phyloP scores from a whole-genome alignment of 768 basidiomycete genomes.

The Suillus americanus region DNA sequence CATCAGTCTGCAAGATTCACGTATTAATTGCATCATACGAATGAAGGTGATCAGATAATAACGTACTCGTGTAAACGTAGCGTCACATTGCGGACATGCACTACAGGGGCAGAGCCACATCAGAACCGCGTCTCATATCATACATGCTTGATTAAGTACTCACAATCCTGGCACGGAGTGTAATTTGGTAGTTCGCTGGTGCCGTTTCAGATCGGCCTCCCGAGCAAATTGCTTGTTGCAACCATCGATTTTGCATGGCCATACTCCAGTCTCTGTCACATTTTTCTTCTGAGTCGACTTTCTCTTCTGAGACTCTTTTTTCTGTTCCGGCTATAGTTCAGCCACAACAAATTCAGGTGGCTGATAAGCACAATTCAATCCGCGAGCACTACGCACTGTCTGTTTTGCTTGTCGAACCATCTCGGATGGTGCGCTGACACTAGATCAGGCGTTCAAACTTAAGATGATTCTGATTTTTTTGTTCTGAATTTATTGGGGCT shows the following conservation, averaged over 20 bases:
- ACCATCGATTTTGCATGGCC: constrained; percentile 81
- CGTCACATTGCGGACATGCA: constrained; percentile 77
- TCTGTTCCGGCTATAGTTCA: constrained; percentile 37
- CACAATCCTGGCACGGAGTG: constrained; percentile 78
- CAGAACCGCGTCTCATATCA: constrained; percentile 14
- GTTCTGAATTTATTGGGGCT: constrained; percentile 16
- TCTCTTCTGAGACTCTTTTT: constrained; percentile 42
- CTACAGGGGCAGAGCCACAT: constrained; percentile 34
- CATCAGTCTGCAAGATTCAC: constrained; percentile 58
- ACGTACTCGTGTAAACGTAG: constrained; percentile 76
- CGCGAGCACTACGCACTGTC: constrained; percentile 30
- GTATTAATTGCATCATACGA: constrained; percentile 13
- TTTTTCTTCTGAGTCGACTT: constrained; percentile 46
- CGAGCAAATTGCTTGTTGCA: constrained; percentile 82
- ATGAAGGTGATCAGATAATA: constrained; percentile 12
- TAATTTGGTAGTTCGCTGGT: constrained; percentile 76
- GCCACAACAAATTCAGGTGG: constrained; percentile 17
- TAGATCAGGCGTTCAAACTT: constrained; percentile 4
- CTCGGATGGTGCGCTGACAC: constrained; percentile 14
- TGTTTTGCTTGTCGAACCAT: constrained; percentile 35
- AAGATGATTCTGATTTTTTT: constrained; percentile 4
- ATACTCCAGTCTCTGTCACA: constrained; percentile 48
- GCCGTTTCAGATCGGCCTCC: constrained; percentile 79
- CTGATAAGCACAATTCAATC: constrained; percentile 18
- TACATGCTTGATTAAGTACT: constrained; percentile 23